Evolutionary conservation across 495 filamentous ascomycete species (phyloP), one percentile per base, ranked within the genome.

Genomic region (Sordaria brevicollis): DNA sequence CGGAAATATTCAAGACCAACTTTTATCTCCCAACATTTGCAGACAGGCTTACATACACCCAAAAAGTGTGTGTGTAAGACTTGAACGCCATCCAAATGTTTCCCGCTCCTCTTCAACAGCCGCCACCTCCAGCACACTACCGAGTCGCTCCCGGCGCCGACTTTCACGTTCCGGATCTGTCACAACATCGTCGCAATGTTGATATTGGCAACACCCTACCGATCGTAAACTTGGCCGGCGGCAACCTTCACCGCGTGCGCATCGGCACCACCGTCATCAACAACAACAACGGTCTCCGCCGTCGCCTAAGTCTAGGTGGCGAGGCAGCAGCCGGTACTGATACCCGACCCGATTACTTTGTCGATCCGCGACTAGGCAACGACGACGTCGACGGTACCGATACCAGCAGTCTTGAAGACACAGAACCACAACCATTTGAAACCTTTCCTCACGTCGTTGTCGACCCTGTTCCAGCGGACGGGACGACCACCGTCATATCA

Each of bases 401-500:
- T 13, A 13, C 49, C 2, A n/a, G n/a, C n/a, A n/a, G n/a, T n/a
- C n/a, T n/a, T n/a, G 1, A 62, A 62, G 25, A 62, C 49, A 62
- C 49, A 3, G 49, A 62, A 62, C 25, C 49, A 17, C 49, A 62
- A 62, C 31, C 70, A 19, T 66, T 38, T 29, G 35, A 35, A 19
- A 66, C 21, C 65, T 66, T 38, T 19, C n/a, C 35, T 38, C 31
- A 34, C 65, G 8, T 39, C 13, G 34, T 31, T 33, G 31, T 34
- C 10, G 36, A 69, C 67, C 9, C 35, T 66, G 25, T 13, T 9
- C 21, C 15, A 7, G 43, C 33, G 67, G 67, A 36, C n/a, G n/a
- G n/a, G n/a, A n/a, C n/a, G n/a, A n/a, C n/a, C n/a, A 21, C 29
- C 57, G 41, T 71, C 71, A 67, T 78, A 68, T 38, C 72, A 21